Percentiles rank a stretch among this genome's conserved stretches.
Conservation (phyloP, 345 rosid species). For the Clausena lansium region DNA sequence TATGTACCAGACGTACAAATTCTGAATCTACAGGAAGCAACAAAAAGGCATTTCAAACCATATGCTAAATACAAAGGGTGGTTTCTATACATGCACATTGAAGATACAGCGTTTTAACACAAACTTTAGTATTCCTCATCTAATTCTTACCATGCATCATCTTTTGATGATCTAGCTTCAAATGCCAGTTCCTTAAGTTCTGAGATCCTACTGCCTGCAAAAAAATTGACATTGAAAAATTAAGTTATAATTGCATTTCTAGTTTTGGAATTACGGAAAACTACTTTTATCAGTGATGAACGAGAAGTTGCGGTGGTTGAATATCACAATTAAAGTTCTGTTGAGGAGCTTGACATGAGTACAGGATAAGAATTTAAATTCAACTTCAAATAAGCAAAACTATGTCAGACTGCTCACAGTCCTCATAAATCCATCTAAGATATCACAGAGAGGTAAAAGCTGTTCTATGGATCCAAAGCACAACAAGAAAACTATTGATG, state of each 20-base stretch:
- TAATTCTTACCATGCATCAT: slow-evolving; percentile 64
- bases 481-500: background rate
- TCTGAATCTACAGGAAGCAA: background rate
- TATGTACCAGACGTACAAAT: background rate
- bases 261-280: background rate
- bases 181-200: slow-evolving; percentile 61
- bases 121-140: background rate
- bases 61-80: background rate
- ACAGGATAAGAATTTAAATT: background rate
- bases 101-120: background rate
- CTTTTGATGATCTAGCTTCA: slow-evolving; percentile 78
- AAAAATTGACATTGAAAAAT: slow-evolving; percentile 9
- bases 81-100: background rate
- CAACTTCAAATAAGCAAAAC: background rate
- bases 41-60: background rate
- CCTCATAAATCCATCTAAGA: background rate
- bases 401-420: background rate
- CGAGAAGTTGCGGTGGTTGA: background rate
- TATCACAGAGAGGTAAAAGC: background rate
- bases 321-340: background rate
- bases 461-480: background rate
- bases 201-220: slow-evolving; percentile 34
- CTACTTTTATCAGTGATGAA: background rate
- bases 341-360: background rate
- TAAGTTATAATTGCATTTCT: background rate